phyloP scores from a whole-genome alignment of 2,329 filamentous ascomycete genomes.

The Furcasterigmium furcatum region DNA sequence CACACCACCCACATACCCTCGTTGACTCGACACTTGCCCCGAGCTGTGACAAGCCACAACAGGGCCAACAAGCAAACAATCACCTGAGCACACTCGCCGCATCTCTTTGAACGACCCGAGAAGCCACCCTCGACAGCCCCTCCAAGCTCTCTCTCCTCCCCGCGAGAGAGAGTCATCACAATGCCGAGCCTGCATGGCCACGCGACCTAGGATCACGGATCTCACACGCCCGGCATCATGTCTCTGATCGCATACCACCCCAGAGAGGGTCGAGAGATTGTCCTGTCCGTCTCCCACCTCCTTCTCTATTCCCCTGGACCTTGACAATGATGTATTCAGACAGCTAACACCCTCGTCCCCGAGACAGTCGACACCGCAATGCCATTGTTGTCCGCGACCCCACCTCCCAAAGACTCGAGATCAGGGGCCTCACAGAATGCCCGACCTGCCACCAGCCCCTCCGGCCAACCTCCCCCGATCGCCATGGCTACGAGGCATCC shows the following conservation, averaged over 20 bases:
- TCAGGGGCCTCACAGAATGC: constrained; percentile 75
- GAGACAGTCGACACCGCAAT: constrained; percentile 89
- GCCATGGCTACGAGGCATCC: constrained; percentile 20
- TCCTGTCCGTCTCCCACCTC: constrained; percentile 59
- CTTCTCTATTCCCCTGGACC: background rate
- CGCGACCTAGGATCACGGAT: background rate
- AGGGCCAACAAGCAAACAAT: no score
- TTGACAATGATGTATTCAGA: no score
- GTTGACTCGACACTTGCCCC: no score
- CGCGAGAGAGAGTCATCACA: no score
- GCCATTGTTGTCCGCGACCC: constrained; percentile 90
- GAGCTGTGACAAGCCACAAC: no score
- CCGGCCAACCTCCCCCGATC: constrained; percentile 44
- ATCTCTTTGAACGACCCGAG: no score
- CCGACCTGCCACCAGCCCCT: constrained; percentile 85
- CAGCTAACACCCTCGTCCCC: no score
- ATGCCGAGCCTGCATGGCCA: no score
- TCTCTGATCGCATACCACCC: constrained; percentile 76
- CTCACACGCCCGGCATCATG: constrained; percentile 27
- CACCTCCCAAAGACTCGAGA: constrained; percentile 77
- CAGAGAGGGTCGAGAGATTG: constrained; percentile 72
- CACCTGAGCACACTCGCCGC: no score
- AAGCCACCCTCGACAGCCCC: no score
- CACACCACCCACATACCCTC: no score
- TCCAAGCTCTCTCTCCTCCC: no score